Base-by-base conservation (phyloP, 257 asterid genomes). In the Gentiana dahurica region DNA sequence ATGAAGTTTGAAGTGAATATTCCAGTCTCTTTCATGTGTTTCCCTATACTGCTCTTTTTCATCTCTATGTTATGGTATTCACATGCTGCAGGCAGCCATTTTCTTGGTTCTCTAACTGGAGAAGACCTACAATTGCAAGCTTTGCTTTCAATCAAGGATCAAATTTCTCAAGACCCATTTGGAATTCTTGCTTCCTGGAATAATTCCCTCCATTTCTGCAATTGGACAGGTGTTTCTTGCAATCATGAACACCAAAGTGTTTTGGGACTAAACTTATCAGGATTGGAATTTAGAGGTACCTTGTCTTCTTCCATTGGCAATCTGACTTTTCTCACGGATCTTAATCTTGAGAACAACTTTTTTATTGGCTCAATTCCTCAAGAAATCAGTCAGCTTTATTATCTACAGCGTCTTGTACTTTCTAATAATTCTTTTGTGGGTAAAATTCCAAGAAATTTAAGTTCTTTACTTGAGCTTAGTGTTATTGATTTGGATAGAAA, bases 351-450 rank as follows among this genome's bases (percentile, higher is more conserved):
- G 49, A 38, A 38, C 11, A 55, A 55, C 49, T 38, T 39, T 13
- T 55, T 55, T 13, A 7, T 36, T 6, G 60, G 60, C n/a, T 38
- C 36, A 15, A 55, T 55, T 55, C 60, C 60, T 15, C 60, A 37
- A 38, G 60, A 13, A 37, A 38, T 55, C 12, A 36, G 60, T 8
- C n/a, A 0, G 11, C 60, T 55, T 36, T 36, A 13, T 55, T 7
- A 39, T 12, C 49, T 55, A 37, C 49, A 38, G 60, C 44, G 24
- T 55, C 8, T 55, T 55, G 38, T 49, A n/a, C 60, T 55, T 55
- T 49, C 37, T 34, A 55, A 55, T 38, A 55, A 55, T 49, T 55
- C 60, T 55, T 38, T 55, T 49, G 34, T 7, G 41, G 60, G 60
- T 37, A 8, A 38, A 13, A 55, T 55, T 12, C 60, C 60, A 12